Evolutionary conservation across 2,329 filamentous ascomycete species (phyloP).

Genomic region (Ophiostoma sp.): DNA sequence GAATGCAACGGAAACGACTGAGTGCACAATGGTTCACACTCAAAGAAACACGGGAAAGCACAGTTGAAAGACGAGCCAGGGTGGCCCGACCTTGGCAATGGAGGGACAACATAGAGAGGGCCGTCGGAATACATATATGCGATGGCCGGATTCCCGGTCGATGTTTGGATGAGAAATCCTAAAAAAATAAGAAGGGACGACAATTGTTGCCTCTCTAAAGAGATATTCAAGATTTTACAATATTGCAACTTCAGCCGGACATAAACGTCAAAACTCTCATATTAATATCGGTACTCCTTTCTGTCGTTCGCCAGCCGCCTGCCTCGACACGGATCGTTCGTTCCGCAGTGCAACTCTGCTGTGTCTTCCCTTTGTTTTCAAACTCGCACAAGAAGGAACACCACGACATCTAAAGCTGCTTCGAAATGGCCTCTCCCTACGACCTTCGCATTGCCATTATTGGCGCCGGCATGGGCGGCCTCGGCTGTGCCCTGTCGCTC

Average conservation of each 20-base stretch:
- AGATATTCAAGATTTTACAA: background rate
- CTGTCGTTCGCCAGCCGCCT: background rate
- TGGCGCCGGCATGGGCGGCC: slow-evolving; percentile 69
- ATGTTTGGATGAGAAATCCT: background rate
- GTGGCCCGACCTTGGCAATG: background rate
- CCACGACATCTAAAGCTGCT: background rate
- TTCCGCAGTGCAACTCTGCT: background rate
- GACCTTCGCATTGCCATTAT: slow-evolving; percentile 39
- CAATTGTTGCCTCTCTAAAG: background rate
- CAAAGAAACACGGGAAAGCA: background rate
- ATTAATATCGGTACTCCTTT: background rate
- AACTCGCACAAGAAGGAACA: background rate
- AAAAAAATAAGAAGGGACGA: no score
- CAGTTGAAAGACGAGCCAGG: background rate
- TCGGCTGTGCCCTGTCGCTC: slow-evolving; percentile 69
- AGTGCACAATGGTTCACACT: background rate
- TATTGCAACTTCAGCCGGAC: background rate
- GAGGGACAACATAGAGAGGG: background rate
- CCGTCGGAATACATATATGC: slow-evolving; percentile 19
- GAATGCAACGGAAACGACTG: background rate
- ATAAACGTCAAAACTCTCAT: background rate
- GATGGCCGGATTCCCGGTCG: background rate
- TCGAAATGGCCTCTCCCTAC: slow-evolving; percentile 33
- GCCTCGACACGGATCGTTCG: background rate
- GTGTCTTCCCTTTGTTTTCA: background rate